Evolutionary conservation across 768 basidiomycete genomes (phyloP).

Genomic region (Agrocybe pediades): DNA sequence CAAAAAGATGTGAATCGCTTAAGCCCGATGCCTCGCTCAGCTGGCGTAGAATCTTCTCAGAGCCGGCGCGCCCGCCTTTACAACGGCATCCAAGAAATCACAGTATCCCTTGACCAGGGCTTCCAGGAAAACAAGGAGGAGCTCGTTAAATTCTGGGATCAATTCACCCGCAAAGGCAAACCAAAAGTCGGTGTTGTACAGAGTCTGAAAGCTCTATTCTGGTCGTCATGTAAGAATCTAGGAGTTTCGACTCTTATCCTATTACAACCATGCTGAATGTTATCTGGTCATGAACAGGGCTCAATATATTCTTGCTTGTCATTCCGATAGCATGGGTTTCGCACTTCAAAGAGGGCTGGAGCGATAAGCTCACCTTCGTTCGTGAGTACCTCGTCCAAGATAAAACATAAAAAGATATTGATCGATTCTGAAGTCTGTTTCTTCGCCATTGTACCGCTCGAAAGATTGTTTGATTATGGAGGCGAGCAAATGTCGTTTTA

Average conservation of each 20-base stretch:
- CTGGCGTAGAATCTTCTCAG: constrained; percentile 1
- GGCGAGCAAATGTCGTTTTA: constrained; percentile 59
- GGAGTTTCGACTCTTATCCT: background rate
- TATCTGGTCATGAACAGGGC: constrained; percentile 35
- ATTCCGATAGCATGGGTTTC: constrained; percentile 65
- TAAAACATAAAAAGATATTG: too few relatives aligned
- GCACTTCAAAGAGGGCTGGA: constrained; percentile 50
- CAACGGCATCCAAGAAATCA: constrained; percentile 9
- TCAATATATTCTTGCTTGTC: constrained; percentile 58
- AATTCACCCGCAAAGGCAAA: constrained; percentile 50
- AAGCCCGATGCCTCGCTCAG: constrained; percentile 24
- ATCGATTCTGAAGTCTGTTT: constrained; percentile 51
- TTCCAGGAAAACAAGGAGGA: constrained; percentile 23
- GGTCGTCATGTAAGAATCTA: constrained; percentile 52
- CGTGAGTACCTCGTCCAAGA: constrained; percentile 33
- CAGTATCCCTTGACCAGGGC: constrained; percentile 8
- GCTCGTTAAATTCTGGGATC: constrained; percentile 38
- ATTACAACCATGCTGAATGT: background rate
- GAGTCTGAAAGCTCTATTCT: constrained; percentile 45
- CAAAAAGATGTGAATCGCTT: background rate
- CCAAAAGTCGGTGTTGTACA: constrained; percentile 40
- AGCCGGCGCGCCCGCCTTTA: constrained; percentile 14
- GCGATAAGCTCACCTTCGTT: constrained; percentile 40
- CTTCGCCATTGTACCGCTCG: constrained; percentile 65
- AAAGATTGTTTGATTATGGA: constrained; percentile 67